A percentile compares a stretch with the other conserved stretches of the same genome.
Conservation (phyloP, 306 rosid genomes). For the Benincasa hispida region DNA sequence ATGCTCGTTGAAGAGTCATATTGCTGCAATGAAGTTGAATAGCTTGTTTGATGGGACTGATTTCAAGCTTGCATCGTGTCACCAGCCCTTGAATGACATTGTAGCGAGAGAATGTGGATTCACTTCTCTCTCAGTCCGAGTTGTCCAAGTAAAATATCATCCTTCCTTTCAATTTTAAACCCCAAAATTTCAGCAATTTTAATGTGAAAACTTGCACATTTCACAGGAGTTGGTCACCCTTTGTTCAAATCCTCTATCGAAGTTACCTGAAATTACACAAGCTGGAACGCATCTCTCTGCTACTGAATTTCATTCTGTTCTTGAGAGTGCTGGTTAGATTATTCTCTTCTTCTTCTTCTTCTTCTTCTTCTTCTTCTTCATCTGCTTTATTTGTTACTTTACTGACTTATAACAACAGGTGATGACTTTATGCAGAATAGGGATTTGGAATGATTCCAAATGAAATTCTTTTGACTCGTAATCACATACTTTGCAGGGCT, state of each 20-base stretch:
- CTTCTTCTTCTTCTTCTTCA: neutral
- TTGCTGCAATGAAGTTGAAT: conserved; percentile 34
- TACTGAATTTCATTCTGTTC: conserved; percentile 62
- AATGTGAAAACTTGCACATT: neutral
- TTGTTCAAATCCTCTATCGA: conserved; percentile 45
- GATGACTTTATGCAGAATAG: neutral
- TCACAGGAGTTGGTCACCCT: conserved; percentile 74
- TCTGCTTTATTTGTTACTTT: conserved; percentile 1
- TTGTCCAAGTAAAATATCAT: conserved; percentile 40
- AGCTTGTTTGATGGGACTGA: conserved; percentile 55
- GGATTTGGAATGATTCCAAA: conserved; percentile 1
- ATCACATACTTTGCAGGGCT: conserved; percentile 13
- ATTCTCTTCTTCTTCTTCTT: neutral
- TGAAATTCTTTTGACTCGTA: conserved; percentile 6
- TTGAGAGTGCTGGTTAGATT: conserved; percentile 47
- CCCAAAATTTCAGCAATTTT: neutral
- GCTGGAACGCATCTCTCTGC: conserved; percentile 88
- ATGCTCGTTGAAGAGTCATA: conserved; percentile 47
- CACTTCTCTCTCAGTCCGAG: conserved; percentile 71
- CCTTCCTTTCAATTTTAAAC: neutral
- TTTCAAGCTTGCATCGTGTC: conserved; percentile 80
- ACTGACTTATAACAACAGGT: neutral
- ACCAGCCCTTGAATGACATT: conserved; percentile 34
- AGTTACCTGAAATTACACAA: conserved; percentile 56
- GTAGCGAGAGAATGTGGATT: conserved; percentile 76